These are phyloP conservation scores for Gnomoniopsis sp. DNA, from an alignment of 2,329 filamentous ascomycete genomes.

Conservation along the genomic window DNA sequence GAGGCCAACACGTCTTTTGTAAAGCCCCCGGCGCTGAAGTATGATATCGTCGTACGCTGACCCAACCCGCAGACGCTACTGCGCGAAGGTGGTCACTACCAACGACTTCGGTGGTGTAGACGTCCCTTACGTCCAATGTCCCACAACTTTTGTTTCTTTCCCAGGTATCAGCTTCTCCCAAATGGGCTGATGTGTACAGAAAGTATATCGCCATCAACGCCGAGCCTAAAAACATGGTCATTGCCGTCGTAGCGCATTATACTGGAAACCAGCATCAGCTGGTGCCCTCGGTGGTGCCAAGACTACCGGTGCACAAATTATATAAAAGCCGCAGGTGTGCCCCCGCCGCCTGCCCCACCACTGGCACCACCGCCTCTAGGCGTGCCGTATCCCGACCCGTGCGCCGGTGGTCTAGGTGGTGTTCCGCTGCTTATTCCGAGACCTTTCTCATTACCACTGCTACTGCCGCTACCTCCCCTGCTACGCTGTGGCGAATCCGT, in stretches of 20 bases:
- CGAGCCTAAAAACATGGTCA: not conserved
- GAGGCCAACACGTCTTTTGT: not conserved
- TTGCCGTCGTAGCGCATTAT: not conserved
- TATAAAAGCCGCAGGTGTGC: not conserved
- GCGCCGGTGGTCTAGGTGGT: conserved; percentile 11
- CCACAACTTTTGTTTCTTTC: not conserved
- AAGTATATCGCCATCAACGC: not conserved
- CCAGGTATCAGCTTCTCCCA: not conserved
- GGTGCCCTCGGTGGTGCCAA: no score
- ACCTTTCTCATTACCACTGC: conserved; percentile 23
- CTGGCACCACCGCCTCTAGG: conserved; percentile 2
- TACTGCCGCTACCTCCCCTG: conserved; percentile 21
- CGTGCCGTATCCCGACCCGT: not conserved
- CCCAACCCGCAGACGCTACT: not conserved
- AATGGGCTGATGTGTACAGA: not conserved
- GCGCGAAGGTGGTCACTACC: not conserved
- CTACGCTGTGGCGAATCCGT: conserved; percentile 33
- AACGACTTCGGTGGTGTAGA: not conserved
- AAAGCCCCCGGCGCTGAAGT: not conserved
- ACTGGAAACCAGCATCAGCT: not conserved
- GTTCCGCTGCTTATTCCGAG: conserved; percentile 16
- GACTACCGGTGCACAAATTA: no score
- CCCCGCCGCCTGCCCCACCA: not conserved
- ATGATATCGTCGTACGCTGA: not conserved
- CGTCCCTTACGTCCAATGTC: not conserved